phyloP scores from a whole-genome alignment of 257 asterid species.

The Parsonsia alboflavescens region DNA sequence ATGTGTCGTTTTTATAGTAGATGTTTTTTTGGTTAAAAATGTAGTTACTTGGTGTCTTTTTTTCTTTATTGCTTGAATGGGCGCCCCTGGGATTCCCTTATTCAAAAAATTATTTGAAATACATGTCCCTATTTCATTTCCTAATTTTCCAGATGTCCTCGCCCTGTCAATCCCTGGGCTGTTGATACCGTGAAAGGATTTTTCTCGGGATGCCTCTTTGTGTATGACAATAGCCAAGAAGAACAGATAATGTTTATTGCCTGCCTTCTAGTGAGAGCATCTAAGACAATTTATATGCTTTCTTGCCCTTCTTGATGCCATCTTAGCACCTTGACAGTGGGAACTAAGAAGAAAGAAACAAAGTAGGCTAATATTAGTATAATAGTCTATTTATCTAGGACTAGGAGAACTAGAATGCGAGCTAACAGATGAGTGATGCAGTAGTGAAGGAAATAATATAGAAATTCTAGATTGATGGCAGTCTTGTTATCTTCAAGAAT shows the following conservation, averaged over 20 bases:
- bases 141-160: neutral
- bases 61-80: neutral
- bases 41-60: neutral
- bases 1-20: neutral
- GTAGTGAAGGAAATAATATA: neutral
- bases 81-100: neutral
- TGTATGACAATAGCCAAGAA: neutral
- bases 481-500: neutral
- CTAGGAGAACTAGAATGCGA: neutral
- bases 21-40: neutral
- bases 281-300: neutral
- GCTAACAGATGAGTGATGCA: neutral
- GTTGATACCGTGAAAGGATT: neutral
- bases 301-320: neutral
- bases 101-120: neutral
- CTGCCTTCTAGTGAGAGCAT: neutral
- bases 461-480: neutral
- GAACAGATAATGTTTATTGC: neutral
- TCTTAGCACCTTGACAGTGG: neutral
- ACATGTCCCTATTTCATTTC: neutral
- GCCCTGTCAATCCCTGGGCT: neutral
- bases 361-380: neutral
- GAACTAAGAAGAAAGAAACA: neutral
- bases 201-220: neutral
- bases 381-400: too few species aligned